phyloP scores from a whole-genome alignment of 1,139 yeast genomes.

The Hemisphaericaspora lyxosophila region DNA sequence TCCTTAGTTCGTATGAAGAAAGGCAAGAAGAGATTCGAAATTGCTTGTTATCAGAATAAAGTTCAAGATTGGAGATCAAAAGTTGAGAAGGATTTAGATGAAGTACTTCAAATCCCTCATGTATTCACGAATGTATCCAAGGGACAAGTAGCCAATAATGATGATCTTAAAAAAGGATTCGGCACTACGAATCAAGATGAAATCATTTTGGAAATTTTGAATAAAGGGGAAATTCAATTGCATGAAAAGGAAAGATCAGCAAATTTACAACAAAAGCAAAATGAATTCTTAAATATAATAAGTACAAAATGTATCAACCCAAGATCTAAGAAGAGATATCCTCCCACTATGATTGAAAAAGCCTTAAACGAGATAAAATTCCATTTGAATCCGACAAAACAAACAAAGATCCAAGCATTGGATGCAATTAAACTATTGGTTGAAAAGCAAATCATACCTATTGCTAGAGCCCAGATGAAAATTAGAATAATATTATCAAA shows the following conservation, averaged over 20 bases:
- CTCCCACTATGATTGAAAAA: conserved; percentile 91
- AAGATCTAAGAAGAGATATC: conserved; percentile 82
- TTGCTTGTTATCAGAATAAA: conserved; percentile 95
- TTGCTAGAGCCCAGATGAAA: conserved; percentile 93
- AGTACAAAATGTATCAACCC: conserved; percentile 94
- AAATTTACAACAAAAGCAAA: conserved; percentile 70
- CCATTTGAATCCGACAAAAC: conserved; percentile 73
- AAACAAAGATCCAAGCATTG: conserved; percentile 85
- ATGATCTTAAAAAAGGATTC: conserved; percentile 72
- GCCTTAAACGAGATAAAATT: conserved; percentile 78
- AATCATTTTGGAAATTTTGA: conserved; percentile 75
- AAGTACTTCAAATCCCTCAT: conserved; percentile 93
- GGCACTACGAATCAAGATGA: conserved; percentile 73
- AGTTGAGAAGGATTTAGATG: conserved; percentile 90
- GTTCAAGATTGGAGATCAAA: conserved; percentile 93
- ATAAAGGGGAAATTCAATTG: conserved; percentile 90
- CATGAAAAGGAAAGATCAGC: conserved; percentile 91
- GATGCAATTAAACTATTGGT: conserved; percentile 84
- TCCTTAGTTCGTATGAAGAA: conserved; percentile 88
- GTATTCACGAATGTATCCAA: conserved; percentile 91
- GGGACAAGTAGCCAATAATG: conserved; percentile 90
- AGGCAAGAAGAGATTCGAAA: conserved; percentile 87
- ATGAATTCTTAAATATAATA: conserved; percentile 79
- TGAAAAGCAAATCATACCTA: conserved; percentile 81
- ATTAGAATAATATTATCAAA: conserved; percentile 56